Evolutionary conservation across 371 early-diverging fungal species (phyloP), one percentile per base, ranked within the genome.

Genomic region (Nematocida homosporus): DNA sequence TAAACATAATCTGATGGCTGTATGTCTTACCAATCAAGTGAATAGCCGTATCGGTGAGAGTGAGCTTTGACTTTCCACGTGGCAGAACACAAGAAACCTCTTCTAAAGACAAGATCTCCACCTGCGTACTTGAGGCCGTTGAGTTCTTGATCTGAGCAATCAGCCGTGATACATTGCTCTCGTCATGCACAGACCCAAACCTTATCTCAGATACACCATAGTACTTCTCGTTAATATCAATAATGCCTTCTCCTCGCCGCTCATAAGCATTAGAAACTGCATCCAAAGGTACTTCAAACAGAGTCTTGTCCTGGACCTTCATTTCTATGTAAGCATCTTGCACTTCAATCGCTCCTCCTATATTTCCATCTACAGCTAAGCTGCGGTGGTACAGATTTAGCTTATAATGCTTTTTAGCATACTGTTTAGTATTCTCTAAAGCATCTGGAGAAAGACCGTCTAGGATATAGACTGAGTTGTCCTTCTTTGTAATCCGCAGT

Each of bases 1-100:
- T 72, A 56, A 76, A 84, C 27, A 77, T 67, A 29, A 84, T 66
- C 57, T 80, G 79, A 60, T 84, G 85, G 42, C 81, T 81, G 69
- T 83, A 83, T n/a, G 80, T 81, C 16, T 63, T 76, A 35, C 85
- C 85, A 29, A 79, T 76, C 3, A 82, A 37, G 52, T 69, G 77
- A 54, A 84, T 68, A 57, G 63, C 64, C 5, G 77, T 51, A 18
- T 72, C 44, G 56, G 68, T 82, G 41, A 84, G 82, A 10, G 81
- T 64, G 38, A 80, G 61, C 32, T 78, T 78, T 34, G 41, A 75
- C 66, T 81, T 84, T 42, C 83, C 84, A 65, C 85, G 44, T 34
- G 85, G 85, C 59, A 79, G 75, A 8, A 78, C 51, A 35, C 65
- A 65, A 3, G 55, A 52, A 18, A 84, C 40, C 18, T 56, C 61